Evolutionary conservation across 768 basidiomycete species (phyloP).

Genomic region (Boletales sp.): DNA sequence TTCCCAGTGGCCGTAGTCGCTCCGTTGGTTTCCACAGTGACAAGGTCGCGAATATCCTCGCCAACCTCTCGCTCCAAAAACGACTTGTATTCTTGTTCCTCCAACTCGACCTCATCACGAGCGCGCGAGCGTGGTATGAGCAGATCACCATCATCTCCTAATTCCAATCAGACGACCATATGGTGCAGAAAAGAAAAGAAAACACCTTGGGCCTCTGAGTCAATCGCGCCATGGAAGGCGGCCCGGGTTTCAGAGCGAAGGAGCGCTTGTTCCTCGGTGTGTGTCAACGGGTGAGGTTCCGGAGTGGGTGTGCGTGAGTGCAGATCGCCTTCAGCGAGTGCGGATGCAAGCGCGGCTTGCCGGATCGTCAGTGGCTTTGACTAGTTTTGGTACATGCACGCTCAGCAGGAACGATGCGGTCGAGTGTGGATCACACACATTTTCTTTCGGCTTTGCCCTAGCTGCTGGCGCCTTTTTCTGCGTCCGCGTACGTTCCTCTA

Average conservation of each 20-base stretch:
- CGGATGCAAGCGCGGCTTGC: conserved; percentile 65
- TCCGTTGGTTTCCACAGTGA: conserved; percentile 46
- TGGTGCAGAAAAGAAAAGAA: neutral
- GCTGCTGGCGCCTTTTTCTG: conserved; percentile 23
- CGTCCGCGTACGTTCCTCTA: conserved; percentile 63
- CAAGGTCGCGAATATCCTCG: conserved; percentile 60
- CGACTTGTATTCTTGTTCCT: conserved; percentile 82
- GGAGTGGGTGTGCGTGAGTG: conserved; percentile 57
- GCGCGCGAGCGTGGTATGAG: conserved; percentile 75
- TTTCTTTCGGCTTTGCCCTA: conserved; percentile 41
- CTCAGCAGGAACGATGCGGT: neutral
- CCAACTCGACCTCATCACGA: conserved; percentile 67
- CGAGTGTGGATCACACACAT: conserved; percentile 36
- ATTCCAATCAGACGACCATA: conserved; percentile 1
- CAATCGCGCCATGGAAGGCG: conserved; percentile 62
- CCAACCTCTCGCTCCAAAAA: conserved; percentile 85
- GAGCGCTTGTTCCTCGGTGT: conserved; percentile 71
- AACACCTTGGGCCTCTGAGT: conserved; percentile 11
- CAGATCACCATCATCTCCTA: conserved; percentile 59
- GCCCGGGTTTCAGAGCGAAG: conserved; percentile 81
- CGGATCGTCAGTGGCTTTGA: conserved; percentile 72
- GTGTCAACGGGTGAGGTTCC: conserved; percentile 53
- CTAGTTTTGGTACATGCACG: conserved; percentile 29
- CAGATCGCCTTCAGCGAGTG: conserved; percentile 45
- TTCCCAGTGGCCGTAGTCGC: conserved; percentile 15